A percentile compares a stretch with the other conserved stretches of the same genome.
phyloP scores from a whole-genome alignment of 2,329 filamentous ascomycete genomes.

The Ceratocystis diversiconidia region DNA sequence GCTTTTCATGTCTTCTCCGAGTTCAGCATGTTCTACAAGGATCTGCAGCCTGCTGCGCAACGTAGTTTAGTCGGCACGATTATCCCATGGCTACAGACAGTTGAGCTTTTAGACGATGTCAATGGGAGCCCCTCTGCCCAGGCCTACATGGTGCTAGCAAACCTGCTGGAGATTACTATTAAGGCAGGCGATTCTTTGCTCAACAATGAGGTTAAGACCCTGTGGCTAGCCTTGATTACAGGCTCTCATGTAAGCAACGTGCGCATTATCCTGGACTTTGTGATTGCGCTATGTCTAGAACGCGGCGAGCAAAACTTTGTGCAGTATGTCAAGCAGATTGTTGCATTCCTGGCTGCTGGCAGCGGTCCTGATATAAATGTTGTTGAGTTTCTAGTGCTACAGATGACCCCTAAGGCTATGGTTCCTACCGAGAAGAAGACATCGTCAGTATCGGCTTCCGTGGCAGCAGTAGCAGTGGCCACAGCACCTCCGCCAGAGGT shows the following conservation, averaged over 20 bases:
- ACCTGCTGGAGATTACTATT: conserved; percentile 91
- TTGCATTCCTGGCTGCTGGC: conserved; percentile 60
- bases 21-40: conserved; percentile 86
- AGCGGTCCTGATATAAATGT: conserved; percentile 63
- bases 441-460: background rate
- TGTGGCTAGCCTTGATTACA: conserved; percentile 93
- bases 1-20: conserved; percentile 94
- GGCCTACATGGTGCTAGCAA: conserved; percentile 89
- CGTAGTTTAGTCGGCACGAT: conserved; percentile 90
- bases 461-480: conserved; percentile 30
- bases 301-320: conserved; percentile 96
- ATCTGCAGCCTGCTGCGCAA: conserved; percentile 66
- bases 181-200: conserved; percentile 43
- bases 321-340: conserved; percentile 93
- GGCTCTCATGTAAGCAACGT: conserved; percentile 90
- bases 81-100: conserved; percentile 87
- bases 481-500: conserved; percentile 59
- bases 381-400: conserved; percentile 80
- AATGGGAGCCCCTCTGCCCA: conserved; percentile 80
- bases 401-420: conserved; percentile 94
- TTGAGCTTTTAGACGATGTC: conserved; percentile 82
- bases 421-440: conserved; percentile 68
- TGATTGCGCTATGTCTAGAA: conserved; percentile 86
- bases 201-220: conserved; percentile 90
- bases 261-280: conserved; percentile 85